Conservation (phyloP, 495 filamentous ascomycete species). For the Lepidopterella palustris region DNA sequence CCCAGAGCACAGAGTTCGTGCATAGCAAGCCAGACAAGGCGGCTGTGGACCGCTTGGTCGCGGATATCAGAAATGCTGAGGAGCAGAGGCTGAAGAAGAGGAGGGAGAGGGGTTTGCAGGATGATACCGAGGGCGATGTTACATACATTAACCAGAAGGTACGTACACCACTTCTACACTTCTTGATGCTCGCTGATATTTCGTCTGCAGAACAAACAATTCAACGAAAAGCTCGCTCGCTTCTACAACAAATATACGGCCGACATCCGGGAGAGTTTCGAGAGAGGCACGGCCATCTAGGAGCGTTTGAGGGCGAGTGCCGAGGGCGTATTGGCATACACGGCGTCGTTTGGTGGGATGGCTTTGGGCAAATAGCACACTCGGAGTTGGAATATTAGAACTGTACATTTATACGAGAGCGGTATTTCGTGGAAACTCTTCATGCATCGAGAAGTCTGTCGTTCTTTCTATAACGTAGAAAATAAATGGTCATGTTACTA, state of each 20-base stretch:
- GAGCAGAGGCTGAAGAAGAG: conserved; percentile 78
- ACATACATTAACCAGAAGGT: conserved; percentile 98
- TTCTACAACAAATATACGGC: conserved; percentile 99
- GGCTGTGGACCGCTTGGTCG: conserved; percentile 83
- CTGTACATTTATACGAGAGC: too few relatives aligned
- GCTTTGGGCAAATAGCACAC: too few relatives aligned
- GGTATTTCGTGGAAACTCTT: too few relatives aligned
- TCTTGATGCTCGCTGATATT: neutral
- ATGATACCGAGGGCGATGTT: conserved; percentile 74
- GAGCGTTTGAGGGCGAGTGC: neutral
- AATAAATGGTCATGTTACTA: too few relatives aligned
- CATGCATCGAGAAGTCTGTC: too few relatives aligned
- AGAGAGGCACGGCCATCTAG: conserved; percentile 87
- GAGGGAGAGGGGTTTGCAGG: conserved; percentile 63
- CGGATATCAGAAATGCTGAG: conserved; percentile 81
- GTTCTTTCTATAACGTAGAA: too few relatives aligned
- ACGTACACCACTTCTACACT: neutral
- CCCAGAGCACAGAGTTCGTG: conserved; percentile 70
- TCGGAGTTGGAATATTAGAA: too few relatives aligned
- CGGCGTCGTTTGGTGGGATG: too few relatives aligned
- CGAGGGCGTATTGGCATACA: too few relatives aligned
- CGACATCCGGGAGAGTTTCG: conserved; percentile 95
- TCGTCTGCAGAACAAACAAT: conserved; percentile 50
- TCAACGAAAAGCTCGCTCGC: conserved; percentile 90
- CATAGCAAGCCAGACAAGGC: conserved; percentile 84